Evolutionary conservation across 441 rosid genomes (phyloP), one percentile per base, ranked within the genome.

Genomic region (Euphorbia corollata): DNA sequence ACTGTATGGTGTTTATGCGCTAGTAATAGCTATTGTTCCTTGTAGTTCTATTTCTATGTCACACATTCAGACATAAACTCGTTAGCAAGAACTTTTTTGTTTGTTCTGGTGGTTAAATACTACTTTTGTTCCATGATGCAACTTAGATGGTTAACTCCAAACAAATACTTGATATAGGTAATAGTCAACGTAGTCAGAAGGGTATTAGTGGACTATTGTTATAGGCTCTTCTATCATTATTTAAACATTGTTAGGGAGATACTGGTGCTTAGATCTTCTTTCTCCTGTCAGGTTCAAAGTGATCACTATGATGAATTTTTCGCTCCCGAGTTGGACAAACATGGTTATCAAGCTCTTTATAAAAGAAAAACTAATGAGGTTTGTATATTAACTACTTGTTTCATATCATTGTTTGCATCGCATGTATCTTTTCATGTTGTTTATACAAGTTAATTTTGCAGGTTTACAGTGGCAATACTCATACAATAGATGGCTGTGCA

Each of bases 331-430:
- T 79, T 95, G 76, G 98, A 92, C 77, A 95, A 95, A 68, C 99
- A 95, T 80, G 99, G 98, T 23, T 95, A 95, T 83, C 88, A 88
- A 77, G 96, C 96, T 74, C 82, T 95, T 12, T 95, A 84, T 73
- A 95, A 95, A 86, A 90, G 88, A 76, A 92, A 84, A 83, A 95
- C 99, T 16, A 88, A 77, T 54, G 99, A 95, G 98, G 99, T 95
- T 71, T 64, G 77, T 63, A 68, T 48, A 27, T 32, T n/a, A 39
- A 71, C 65, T 65, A 68, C 50, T 30, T 75, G 16, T 36, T 60
- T 10, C 41, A 60, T 41, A 30, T 72, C 34, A 43, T 43, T 39
- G 22, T 59, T 16, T 36, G 63, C 13, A 27, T 41, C 34, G 64
- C 36, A 19, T 47, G 20, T 54, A 48, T 30, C 20, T n/a, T 34